These are phyloP conservation scores for Nephelium lappaceum DNA, from an alignment of 345 rosid genomes.

Conservation along the genomic window DNA sequence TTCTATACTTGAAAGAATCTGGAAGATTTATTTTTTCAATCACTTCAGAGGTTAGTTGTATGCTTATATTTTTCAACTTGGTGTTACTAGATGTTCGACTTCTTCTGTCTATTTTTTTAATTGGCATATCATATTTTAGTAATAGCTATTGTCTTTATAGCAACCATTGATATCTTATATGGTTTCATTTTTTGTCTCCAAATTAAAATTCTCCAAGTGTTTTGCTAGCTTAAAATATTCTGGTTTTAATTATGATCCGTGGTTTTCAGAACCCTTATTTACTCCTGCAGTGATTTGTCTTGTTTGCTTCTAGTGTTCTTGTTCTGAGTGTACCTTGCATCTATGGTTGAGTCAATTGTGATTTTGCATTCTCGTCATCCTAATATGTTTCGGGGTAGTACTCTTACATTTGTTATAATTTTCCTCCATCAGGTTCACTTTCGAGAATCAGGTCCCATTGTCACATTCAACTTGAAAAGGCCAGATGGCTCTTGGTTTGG, in stretches of 20 bases:
- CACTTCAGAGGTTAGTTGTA: background rate
- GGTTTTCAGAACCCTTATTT: no score
- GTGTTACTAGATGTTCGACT: background rate
- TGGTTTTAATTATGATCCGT: background rate
- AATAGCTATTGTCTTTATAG: background rate
- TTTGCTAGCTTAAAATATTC: background rate
- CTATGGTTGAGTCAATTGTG: constrained; percentile 1
- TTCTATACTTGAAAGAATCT: constrained; percentile 7
- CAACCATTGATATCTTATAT: background rate
- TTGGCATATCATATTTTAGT: background rate
- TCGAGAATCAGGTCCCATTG: constrained; percentile 58
- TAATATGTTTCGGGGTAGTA: background rate
- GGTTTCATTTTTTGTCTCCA: background rate
- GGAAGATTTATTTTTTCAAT: background rate
- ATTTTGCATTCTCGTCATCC: background rate
- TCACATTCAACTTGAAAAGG: constrained; percentile 88
- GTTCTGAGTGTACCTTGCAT: background rate
- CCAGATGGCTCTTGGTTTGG: constrained; percentile 97
- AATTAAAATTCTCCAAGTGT: background rate
- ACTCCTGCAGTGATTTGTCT: background rate
- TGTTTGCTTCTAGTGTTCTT: background rate
- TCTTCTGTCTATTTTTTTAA: background rate
- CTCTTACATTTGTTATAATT: constrained; percentile 22
- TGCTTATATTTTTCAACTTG: background rate
- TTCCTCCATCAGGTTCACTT: constrained; percentile 45